Evolutionary conservation across 352 stramenopile species (phyloP).

Genomic region (Phytophthora europaea): DNA sequence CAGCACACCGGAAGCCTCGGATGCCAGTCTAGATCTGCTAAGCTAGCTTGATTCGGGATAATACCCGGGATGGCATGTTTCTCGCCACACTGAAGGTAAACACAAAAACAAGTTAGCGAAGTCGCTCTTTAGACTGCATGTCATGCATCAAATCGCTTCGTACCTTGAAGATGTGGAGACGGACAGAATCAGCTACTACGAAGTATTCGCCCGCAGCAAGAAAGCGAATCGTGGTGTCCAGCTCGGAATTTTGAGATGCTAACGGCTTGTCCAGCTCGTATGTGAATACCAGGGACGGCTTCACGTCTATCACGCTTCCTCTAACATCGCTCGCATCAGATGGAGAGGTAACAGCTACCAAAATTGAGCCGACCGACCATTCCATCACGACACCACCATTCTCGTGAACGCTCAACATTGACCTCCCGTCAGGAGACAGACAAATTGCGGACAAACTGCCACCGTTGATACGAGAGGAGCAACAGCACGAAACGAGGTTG

Average conservation of each 20-base stretch:
- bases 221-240: conserved; percentile 47
- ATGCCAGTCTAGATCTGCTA: conserved; percentile 56
- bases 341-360: conserved; percentile 24
- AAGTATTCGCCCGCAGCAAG: conserved; percentile 43
- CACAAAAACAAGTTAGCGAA: conserved; percentile 1
- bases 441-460: conserved; percentile 38
- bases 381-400: conserved; percentile 37
- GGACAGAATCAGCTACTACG: conserved; percentile 40
- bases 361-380: conserved; percentile 44
- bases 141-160: background rate
- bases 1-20: conserved; percentile 44
- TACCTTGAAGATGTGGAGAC: conserved; percentile 54
- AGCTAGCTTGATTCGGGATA: conserved; percentile 35
- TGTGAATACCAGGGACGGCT: conserved; percentile 29
- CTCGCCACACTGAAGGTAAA: conserved; percentile 34
- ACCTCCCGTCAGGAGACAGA: conserved; percentile 44
- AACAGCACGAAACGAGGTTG: conserved; percentile 32
- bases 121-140: background rate
- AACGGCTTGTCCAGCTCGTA: conserved; percentile 42
- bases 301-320: conserved; percentile 44
- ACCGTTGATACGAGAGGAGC: conserved; percentile 10
- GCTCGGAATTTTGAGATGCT: conserved; percentile 6
- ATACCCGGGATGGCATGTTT: conserved; percentile 27
- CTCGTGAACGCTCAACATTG: conserved; percentile 46
- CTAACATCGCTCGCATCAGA: conserved; percentile 33